Base-by-base conservation (phyloP, 768 basidiomycete species). In the Collybia nuda region DNA sequence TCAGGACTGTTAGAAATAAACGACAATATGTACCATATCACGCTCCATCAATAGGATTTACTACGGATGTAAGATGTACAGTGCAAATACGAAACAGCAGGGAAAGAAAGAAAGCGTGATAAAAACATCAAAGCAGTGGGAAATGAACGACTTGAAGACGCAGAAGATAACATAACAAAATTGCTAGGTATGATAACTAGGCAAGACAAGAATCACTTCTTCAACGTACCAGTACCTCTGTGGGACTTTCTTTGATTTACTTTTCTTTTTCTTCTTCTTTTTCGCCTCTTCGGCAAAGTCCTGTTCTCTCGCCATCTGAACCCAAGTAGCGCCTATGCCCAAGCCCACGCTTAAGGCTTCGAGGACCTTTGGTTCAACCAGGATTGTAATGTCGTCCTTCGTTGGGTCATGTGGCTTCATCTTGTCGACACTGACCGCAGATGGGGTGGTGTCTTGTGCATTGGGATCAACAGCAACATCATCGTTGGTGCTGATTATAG, bases 291-390 rank as follows among this genome's bases (percentile, higher is more conserved):
- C 56, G 22, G 49, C 60, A 12, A 61, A 43, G 21, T 65, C 64
- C 48, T 64, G 59, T 21, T 55, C 62, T 24, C 80, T 75, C 23
- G 67, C 80, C 11, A 89, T 71, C 66, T 91, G 86, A 18, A 89
- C 79, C 80, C 82, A 90, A 40, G 82, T 79, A 17, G 79, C 86
- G 3, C 76, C 77, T 12, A 90, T 55, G 0, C 83, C 84, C 70
- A 89, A 77, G 4, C 85, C 84, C 5, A 73, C 66, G 4, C 62
- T 57, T 32, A 87, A 57, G 32, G 67, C 64, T 1, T 76, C 69
- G 6, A 78, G 61, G 0, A 73, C 56, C 6, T 66, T 65, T 5
- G 78, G 74, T 35, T 78, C 72, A 11, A 88, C 67, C 18, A 87
- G 72, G 8, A 88, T 69, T 14, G 72, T 76, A 60, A 91, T 85